Base-by-base conservation (phyloP, 805 yeast species). In the Saccharomycopsis sp. region DNA sequence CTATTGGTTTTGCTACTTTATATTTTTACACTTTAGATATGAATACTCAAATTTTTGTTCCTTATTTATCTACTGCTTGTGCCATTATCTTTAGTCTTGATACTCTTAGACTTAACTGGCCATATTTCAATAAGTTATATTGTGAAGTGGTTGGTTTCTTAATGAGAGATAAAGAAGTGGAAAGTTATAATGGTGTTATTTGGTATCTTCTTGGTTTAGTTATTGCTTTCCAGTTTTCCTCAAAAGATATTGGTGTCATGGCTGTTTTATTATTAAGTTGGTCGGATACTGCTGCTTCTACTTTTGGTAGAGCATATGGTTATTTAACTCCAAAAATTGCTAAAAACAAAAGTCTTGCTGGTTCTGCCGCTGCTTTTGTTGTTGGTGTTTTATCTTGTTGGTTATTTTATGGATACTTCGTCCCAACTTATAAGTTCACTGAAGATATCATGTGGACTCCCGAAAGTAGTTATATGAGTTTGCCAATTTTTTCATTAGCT, bases 211-310 rank as follows among this genome's bases (percentile, higher is more conserved):
- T 82, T 1, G 98, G 98, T 4, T 62, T 86, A 34, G 63, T 75
- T 20, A 62, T 85, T 48, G 85, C 87, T 8, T 83, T 87, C 52
- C 47, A 68, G 1, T 58, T 76, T 18, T 79, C 76, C 52, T 77
- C 89, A 12, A 85, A 86, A 60, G 98, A 92, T 53, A 77, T 92
- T 36, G 67, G 79, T 1, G 64, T 88, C 21, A 68, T 86, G 64
- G 68, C 94, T 18, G 76, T 87, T 3, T 66, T 87, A 49, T 64
- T 89, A 37, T 70, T 92, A 47, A 83, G 96, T 54, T 92, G 97
- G 97, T 87, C 95, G 4, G 98, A 92, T 56, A 86, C 97, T 8
- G 89, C 96, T 2, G 98, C 98, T 2, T 85, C 96, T 3, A 85
- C 96, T 0, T 62, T 88, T 54, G 98, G 98, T 30, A 70, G 98